Conservation (phyloP, 257 asterid species). For the Hygrophila difformis region DNA sequence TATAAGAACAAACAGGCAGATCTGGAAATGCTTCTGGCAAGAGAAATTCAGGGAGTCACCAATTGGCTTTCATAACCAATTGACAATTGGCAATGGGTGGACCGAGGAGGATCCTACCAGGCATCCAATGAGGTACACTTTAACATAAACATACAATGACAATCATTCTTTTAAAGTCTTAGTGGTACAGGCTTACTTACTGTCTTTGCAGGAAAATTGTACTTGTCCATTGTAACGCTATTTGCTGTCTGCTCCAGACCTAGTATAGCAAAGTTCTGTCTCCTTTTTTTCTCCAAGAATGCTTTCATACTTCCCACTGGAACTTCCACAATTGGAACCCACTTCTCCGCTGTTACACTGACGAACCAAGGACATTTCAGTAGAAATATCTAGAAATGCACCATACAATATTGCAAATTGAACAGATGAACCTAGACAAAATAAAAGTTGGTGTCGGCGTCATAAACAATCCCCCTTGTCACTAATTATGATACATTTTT, state of each 20-base stretch:
- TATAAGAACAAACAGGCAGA: no score
- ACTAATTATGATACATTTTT: no score
- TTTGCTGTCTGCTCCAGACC: constrained; percentile 98
- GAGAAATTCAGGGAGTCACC: no score
- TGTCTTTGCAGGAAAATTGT: constrained; percentile 55
- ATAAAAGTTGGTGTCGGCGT: not conserved
- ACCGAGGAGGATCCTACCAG: no score
- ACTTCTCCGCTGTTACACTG: constrained; percentile 92
- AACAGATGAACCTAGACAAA: not conserved
- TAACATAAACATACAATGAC: no score
- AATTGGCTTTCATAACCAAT: no score
- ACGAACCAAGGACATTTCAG: constrained; percentile 11
- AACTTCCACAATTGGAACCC: constrained; percentile 90
- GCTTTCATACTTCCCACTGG: constrained; percentile 54
- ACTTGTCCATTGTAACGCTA: constrained; percentile 72
- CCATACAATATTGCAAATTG: not conserved
- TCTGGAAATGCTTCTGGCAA: no score
- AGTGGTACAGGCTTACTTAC: constrained; percentile 27
- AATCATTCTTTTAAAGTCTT: no score
- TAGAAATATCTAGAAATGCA: not conserved
- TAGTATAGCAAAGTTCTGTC: constrained; percentile 65
- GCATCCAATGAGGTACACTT: no score
- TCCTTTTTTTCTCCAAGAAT: constrained; percentile 78
- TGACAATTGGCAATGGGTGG: no score
- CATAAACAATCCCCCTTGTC: no score